These are phyloP conservation scores for Aquanectria penicillioides DNA, from an alignment of 2,329 filamentous ascomycete genomes.

Conservation along the genomic window DNA sequence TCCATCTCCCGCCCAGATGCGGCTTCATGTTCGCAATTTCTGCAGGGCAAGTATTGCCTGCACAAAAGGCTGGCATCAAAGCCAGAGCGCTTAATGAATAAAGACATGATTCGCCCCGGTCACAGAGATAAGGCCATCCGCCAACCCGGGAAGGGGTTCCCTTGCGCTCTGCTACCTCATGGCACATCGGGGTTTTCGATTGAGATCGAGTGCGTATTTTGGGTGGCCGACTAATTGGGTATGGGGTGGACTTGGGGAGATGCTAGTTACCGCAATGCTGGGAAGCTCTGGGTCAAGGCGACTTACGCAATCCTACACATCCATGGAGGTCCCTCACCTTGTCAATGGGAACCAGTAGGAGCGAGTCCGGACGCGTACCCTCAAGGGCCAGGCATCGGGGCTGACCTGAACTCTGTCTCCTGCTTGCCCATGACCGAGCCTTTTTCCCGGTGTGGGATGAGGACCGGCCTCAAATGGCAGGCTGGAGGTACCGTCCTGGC, in stretches of 20 bases:
- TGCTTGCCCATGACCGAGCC: too few species aligned
- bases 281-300: slow-evolving; percentile 34
- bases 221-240: slow-evolving; percentile 29
- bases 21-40: neutral
- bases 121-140: neutral
- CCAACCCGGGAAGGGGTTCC: neutral
- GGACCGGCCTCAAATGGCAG: neutral
- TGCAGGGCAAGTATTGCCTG: neutral
- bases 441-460: too few species aligned
- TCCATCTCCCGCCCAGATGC: too few species aligned
- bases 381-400: neutral
- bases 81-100: neutral
- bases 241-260: slow-evolving; percentile 22
- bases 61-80: neutral
- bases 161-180: neutral
- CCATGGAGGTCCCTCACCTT: slow-evolving; percentile 5
- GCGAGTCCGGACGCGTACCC: neutral
- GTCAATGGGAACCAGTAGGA: slow-evolving; percentile 17
- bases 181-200: neutral
- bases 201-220: slow-evolving; percentile 10
- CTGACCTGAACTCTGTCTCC: slow-evolving; percentile 1
- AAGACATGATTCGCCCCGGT: neutral
- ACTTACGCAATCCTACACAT: slow-evolving; percentile 15
- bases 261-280: slow-evolving; percentile 40
- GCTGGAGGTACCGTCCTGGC: neutral